Base-by-base conservation (phyloP, 495 filamentous ascomycete genomes). In the Lichenothelia convexa region DNA sequence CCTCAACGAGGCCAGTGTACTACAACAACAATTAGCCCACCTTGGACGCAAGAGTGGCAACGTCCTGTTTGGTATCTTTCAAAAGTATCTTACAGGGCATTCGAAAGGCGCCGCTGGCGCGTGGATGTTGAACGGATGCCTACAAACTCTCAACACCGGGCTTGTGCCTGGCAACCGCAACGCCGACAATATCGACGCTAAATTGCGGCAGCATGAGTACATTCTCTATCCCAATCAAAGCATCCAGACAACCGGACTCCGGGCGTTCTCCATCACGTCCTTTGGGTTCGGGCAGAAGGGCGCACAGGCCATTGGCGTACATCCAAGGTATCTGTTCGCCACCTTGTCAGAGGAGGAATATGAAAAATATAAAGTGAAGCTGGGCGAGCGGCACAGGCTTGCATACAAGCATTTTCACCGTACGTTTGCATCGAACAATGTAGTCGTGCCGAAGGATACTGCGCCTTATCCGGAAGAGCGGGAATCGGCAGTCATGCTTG, bases 211-310 rank as follows among this genome's bases (percentile, higher is more conserved):
- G 52, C 95, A 87, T 51, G 87, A 95, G 53, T 79, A 92, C 64
- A 93, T 99, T 45, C 79, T 94, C 40, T 99, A 94, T 59, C 89
- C 89, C 27, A 91, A 77, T 56, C 78, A 76, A 39, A 84, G 70
- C 60, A 86, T 99, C 49, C 91, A 99, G 62, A 99, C 89, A 18
- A 91, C 95, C 50, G 89, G 91, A 36, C 63, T 99, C 60, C 94
- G 93, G 60, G 89, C 89, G 4, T 95, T 99, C 70, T 92, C 83
- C 0, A 78, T 99, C 37, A 99, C 91, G 9, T 99, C 89, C 2
- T 99, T 99, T 60, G 89, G 89, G 58, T 99, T 99, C 64, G 89
- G 89, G 40, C 89, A 99, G 59, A 95, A 95, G 71, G 89, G 89
- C 50, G 84, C 89, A 32, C 91, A 95, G 61, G 86, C 78, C 32